Conservation (phyloP, 129 eudicot genomes). For the Saposhnikovia divaricata region DNA sequence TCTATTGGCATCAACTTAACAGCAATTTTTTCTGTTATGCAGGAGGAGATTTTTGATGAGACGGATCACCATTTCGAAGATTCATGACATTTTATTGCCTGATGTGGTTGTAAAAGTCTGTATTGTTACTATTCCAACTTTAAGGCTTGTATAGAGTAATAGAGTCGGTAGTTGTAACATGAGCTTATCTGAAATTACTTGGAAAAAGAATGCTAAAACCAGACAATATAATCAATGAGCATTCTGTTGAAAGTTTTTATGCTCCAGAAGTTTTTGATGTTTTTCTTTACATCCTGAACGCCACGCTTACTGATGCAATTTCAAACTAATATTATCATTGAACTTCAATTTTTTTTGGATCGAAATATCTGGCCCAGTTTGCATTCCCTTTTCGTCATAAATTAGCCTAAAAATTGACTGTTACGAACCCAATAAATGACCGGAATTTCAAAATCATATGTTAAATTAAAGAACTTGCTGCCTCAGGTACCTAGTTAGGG, state of each 20-base stretch:
- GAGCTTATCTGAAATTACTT: not conserved
- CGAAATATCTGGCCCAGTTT: too few species aligned
- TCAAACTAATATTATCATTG: too few species aligned
- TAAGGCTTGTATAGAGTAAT: not conserved
- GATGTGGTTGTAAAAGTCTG: not conserved
- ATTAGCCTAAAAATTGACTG: too few species aligned
- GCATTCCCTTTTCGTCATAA: too few species aligned
- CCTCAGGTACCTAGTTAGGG: too few species aligned
- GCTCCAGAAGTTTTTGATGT: not conserved
- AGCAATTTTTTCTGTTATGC: conserved; percentile 11
- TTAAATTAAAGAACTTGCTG: too few species aligned
- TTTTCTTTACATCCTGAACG: too few species aligned
- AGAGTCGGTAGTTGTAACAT: not conserved
- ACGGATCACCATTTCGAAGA: conserved; percentile 76
- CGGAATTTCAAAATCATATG: too few species aligned
- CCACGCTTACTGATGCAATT: too few species aligned
- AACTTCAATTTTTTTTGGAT: too few species aligned
- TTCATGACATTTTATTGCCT: conserved; percentile 34
- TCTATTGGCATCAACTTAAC: not conserved
- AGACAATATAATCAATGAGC: not conserved
- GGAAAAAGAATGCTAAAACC: not conserved
- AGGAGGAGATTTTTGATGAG: conserved; percentile 95
- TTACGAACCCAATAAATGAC: too few species aligned
- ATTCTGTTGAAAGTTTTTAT: not conserved
- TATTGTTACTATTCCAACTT: not conserved